A percentile compares a stretch with the other conserved stretches of the same genome.
These are phyloP conservation scores for Calocybe indica DNA, from an alignment of 768 basidiomycete species.

Conservation along the genomic window DNA sequence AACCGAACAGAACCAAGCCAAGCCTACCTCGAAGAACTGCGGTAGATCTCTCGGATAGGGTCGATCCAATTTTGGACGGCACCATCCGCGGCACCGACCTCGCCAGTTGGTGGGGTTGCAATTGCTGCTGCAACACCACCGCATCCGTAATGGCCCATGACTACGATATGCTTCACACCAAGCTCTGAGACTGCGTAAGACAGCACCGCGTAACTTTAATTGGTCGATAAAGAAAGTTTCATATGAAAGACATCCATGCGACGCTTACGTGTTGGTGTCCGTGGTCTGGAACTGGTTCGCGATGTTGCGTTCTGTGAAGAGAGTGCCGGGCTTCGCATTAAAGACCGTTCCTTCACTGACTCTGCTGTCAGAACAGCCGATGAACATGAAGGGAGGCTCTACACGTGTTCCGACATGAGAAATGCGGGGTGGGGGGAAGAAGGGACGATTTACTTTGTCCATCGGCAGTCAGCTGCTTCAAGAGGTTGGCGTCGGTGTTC, in stretches of 20 bases:
- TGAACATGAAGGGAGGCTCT: conserved; percentile 16
- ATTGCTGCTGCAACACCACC: conserved; percentile 16
- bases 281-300: conserved; percentile 14
- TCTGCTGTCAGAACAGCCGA: conserved; percentile 18
- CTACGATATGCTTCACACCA: conserved; percentile 15
- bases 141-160: conserved; percentile 21
- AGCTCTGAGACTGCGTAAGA: conserved; percentile 12
- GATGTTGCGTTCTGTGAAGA: conserved; percentile 18
- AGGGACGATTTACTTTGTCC: conserved; percentile 22
- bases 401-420: not conserved
- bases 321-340: conserved; percentile 14
- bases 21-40: conserved; percentile 12
- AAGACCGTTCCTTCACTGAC: conserved; percentile 17
- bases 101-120: conserved; percentile 3
- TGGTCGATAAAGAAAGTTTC: not conserved
- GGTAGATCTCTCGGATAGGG: conserved; percentile 16
- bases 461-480: conserved; percentile 22
- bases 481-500: conserved; percentile 17
- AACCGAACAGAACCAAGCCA: not conserved
- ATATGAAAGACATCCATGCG: not conserved
- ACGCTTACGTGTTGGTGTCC: conserved; percentile 13
- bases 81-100: conserved; percentile 4
- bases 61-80: conserved; percentile 17
- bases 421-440: not conserved
- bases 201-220: conserved; percentile 13